Conservation (phyloP, 2,329 filamentous ascomycete species). For the Chaetomium globosum region DNA sequence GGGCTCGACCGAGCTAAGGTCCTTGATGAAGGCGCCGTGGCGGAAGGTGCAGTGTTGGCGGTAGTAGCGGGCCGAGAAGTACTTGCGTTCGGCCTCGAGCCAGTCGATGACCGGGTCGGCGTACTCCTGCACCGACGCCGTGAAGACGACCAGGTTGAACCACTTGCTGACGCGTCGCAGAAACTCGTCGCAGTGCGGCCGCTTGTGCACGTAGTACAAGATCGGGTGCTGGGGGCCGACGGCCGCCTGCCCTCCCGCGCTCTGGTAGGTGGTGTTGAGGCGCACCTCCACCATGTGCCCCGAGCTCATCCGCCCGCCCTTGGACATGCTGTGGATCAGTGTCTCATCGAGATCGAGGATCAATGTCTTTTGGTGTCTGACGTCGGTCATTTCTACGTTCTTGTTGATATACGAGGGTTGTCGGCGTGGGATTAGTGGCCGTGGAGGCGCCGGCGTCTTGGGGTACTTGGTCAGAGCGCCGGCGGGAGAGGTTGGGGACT, state of each 20-base stretch:
- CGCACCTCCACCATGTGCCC: slow-evolving; percentile 99
- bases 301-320: slow-evolving; percentile 91
- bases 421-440: slow-evolving; percentile 83
- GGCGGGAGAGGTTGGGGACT: slow-evolving; percentile 86
- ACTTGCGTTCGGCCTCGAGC: slow-evolving; percentile 95
- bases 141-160: slow-evolving; percentile 97
- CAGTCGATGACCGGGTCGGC: slow-evolving; percentile 98
- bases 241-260: slow-evolving; percentile 65
- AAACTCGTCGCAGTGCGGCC: slow-evolving; percentile 95
- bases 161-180: slow-evolving; percentile 85
- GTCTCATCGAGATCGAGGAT: slow-evolving; percentile 97
- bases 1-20: slow-evolving; percentile 91
- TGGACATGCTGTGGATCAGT: slow-evolving; percentile 95
- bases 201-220: slow-evolving; percentile 97
- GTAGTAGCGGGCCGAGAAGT: slow-evolving; percentile 91
- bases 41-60: slow-evolving; percentile 95
- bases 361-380: slow-evolving; percentile 80
- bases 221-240: slow-evolving; percentile 91
- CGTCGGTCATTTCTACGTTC: slow-evolving; percentile 51
- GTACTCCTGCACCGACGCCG: slow-evolving; percentile 96
- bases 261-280: slow-evolving; percentile 71
- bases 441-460: slow-evolving; percentile 82
- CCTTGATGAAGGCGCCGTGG: slow-evolving; percentile 97
- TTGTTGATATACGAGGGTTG: slow-evolving; percentile 82
- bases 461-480: slow-evolving; percentile 84